These are phyloP conservation scores for Trichopus zeylanicus DNA, from an alignment of 116 monocot genomes.

Conservation along the genomic window DNA sequence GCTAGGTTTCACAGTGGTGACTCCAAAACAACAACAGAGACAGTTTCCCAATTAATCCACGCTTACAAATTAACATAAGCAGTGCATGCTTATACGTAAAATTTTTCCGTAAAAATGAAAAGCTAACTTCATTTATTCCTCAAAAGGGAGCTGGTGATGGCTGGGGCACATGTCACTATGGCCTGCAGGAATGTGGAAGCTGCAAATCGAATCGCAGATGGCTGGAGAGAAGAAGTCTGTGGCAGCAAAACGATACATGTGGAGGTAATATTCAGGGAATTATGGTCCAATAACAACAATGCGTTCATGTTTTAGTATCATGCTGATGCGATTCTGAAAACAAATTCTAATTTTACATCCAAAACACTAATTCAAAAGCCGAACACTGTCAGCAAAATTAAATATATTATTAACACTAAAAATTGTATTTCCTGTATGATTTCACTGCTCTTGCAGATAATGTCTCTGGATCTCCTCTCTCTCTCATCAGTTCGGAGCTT, in stretches of 20 bases:
- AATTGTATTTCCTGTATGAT: not conserved
- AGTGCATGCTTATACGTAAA: not conserved
- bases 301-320: no score
- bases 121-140: not conserved
- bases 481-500: slow-evolving; percentile 10
- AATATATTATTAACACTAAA: not conserved
- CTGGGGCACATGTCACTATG: slow-evolving; percentile 13
- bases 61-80: not conserved
- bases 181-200: slow-evolving; percentile 7
- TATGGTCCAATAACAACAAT: not conserved
- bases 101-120: not conserved
- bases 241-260: not conserved
- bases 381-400: not conserved
- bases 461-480: slow-evolving; percentile 4
- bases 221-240: not conserved
- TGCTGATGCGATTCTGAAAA: not conserved
- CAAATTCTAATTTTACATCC: no score
- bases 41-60: no score
- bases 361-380: no score
- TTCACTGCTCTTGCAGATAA: not conserved
- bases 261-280: slow-evolving; percentile 1
- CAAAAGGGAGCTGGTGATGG: slow-evolving; percentile 8
- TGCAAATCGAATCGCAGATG: not conserved
- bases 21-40: no score
- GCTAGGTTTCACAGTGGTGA: no score